A percentile compares a stretch with the other conserved stretches of the same genome.
Evolutionary conservation across 495 filamentous ascomycete genomes (phyloP).

Genomic region (Gamarada debralockiae): DNA sequence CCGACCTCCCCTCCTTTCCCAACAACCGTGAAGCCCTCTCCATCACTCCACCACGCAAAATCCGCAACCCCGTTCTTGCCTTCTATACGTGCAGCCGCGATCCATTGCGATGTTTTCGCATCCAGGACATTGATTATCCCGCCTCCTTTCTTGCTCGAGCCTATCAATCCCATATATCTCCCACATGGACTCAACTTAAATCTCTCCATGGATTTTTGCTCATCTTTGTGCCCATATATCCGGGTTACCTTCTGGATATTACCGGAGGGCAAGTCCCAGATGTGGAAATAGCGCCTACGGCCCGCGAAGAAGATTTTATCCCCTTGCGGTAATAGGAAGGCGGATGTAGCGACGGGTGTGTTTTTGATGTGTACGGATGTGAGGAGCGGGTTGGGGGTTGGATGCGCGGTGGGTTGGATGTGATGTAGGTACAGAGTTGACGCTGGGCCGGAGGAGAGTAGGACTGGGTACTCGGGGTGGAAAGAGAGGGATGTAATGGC

Average conservation of each 20-base stretch:
- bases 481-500: slow-evolving; percentile 80
- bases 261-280: slow-evolving; percentile 83
- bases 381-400: slow-evolving; percentile 76
- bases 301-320: slow-evolving; percentile 79
- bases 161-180: slow-evolving; percentile 74
- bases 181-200: slow-evolving; percentile 86
- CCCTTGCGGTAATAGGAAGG: slow-evolving; percentile 60
- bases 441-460: slow-evolving; percentile 82
- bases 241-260: slow-evolving; percentile 70
- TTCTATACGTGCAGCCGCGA: slow-evolving; percentile 77
- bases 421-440: slow-evolving; percentile 87
- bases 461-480: slow-evolving; percentile 81
- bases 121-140: slow-evolving; percentile 85
- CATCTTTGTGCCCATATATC: slow-evolving; percentile 75
- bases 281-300: slow-evolving; percentile 86
- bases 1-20: slow-evolving; percentile 88
- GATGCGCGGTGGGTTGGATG: slow-evolving; percentile 67
- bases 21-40: slow-evolving; percentile 69
- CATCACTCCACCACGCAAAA: slow-evolving; percentile 84
- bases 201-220: slow-evolving; percentile 85
- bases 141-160: slow-evolving; percentile 74
- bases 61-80: slow-evolving; percentile 80
- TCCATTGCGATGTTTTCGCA: slow-evolving; percentile 81
- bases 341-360: slow-evolving; percentile 75
- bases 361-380: slow-evolving; percentile 82